These are phyloP conservation scores for Talaromyces proteolyticus DNA, from an alignment of 495 filamentous ascomycete genomes.

Conservation along the genomic window DNA sequence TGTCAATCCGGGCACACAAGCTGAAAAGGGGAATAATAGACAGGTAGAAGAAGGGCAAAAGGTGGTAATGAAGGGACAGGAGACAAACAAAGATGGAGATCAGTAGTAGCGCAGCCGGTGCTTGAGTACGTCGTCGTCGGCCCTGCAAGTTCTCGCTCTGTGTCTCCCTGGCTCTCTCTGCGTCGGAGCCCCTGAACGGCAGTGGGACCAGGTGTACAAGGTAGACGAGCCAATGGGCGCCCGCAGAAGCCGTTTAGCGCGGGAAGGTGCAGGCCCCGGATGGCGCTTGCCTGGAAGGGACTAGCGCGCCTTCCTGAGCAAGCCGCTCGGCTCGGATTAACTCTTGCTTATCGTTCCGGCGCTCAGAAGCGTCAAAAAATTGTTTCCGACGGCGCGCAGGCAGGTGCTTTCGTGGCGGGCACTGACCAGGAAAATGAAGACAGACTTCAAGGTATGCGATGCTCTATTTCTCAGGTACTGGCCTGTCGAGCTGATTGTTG, in stretches of 20 bases:
- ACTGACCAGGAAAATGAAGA: slow-evolving; percentile 67
- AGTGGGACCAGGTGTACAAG: slow-evolving; percentile 7
- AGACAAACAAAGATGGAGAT: slow-evolving; percentile 2
- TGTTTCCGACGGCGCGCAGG: not conserved
- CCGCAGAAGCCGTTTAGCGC: not conserved
- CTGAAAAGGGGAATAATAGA: not conserved
- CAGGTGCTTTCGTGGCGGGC: slow-evolving; percentile 1
- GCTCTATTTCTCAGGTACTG: not conserved
- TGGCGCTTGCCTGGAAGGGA: slow-evolving; percentile 1
- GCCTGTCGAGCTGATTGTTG: not conserved
- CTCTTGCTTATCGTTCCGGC: slow-evolving; percentile 8
- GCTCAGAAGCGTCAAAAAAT: slow-evolving; percentile 7
- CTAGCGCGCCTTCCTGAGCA: not conserved
- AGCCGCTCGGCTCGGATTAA: too few relatives aligned
- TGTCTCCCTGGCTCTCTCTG: not conserved
- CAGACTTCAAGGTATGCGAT: slow-evolving; percentile 73
- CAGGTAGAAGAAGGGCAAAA: not conserved
- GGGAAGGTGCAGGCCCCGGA: slow-evolving; percentile 10
- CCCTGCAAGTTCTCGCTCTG: not conserved
- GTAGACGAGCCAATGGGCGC: not conserved
- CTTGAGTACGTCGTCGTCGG: not conserved
- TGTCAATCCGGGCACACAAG: not conserved
- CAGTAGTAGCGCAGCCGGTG: not conserved
- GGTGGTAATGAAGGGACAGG: not conserved
- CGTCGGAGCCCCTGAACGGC: slow-evolving; percentile 8